phyloP scores from a whole-genome alignment of 2,329 filamentous ascomycete genomes.

The Cytospora mali region DNA sequence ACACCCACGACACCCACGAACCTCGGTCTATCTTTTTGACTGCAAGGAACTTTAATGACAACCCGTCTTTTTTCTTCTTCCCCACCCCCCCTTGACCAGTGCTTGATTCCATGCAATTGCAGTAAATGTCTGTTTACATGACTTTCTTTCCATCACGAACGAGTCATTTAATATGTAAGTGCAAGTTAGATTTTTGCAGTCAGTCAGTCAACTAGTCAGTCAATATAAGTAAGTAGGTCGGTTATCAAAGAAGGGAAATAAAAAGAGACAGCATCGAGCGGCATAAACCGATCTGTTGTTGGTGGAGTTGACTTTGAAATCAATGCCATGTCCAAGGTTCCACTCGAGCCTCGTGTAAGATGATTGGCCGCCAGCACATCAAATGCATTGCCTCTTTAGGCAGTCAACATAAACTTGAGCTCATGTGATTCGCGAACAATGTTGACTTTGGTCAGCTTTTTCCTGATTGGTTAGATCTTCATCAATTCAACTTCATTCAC shows the following conservation, averaged over 20 bases:
- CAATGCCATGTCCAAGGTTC: not conserved
- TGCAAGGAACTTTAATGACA: not conserved
- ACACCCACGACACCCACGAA: not conserved
- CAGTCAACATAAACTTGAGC: not conserved
- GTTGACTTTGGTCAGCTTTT: not conserved
- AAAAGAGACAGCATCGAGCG: too few relatives aligned
- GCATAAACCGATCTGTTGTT: too few relatives aligned
- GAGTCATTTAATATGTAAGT: too few relatives aligned
- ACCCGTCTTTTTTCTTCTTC: too few relatives aligned
- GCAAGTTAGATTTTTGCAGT: too few relatives aligned
- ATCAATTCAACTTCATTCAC: not conserved
- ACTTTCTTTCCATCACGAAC: too few relatives aligned
- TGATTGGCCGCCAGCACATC: not conserved
- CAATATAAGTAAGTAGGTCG: too few relatives aligned
- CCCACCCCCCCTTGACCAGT: too few relatives aligned
- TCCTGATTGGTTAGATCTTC: not conserved
- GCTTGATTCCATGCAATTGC: too few relatives aligned
- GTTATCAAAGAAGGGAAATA: too few relatives aligned
- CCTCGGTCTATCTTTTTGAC: not conserved
- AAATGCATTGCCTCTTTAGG: not conserved
- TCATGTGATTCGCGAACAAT: slow-evolving; percentile 1
- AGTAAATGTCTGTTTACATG: too few relatives aligned
- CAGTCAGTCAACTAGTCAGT: too few relatives aligned
- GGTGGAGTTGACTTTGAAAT: not conserved
- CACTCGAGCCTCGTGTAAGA: not conserved